These are phyloP conservation scores for Misopates orontium DNA, from an alignment of 257 asterid species.

Conservation along the genomic window DNA sequence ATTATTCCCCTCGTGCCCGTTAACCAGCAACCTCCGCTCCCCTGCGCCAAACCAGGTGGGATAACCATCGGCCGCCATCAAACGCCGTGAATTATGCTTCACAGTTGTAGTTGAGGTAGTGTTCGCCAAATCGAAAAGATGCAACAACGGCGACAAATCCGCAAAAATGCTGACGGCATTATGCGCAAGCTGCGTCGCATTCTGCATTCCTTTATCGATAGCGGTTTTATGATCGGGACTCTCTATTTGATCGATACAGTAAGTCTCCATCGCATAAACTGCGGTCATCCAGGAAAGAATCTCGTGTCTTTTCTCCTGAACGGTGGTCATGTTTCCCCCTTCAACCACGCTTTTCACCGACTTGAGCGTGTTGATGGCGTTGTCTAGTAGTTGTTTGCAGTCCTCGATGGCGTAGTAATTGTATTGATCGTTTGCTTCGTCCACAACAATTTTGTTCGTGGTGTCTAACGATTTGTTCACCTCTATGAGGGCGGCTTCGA, in stretches of 20 bases:
- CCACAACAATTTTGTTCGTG: conserved; percentile 25
- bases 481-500: conserved; percentile 41
- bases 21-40: conserved; percentile 56
- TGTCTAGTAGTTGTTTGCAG: conserved; percentile 55
- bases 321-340: conserved; percentile 34
- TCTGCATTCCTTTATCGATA: conserved; percentile 40
- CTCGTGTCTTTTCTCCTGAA: conserved; percentile 42
- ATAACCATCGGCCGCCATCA: conserved; percentile 32
- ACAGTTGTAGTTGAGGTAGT: not conserved
- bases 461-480: conserved; percentile 36
- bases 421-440: conserved; percentile 36
- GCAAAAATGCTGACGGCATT: conserved; percentile 65
- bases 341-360: conserved; percentile 37
- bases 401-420: conserved; percentile 50
- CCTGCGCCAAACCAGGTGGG: conserved; percentile 59
- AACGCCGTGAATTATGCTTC: conserved; percentile 29
- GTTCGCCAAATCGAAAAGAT: conserved; percentile 42
- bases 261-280: conserved; percentile 40
- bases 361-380: conserved; percentile 47
- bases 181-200: conserved; percentile 56
- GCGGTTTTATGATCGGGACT: conserved; percentile 44
- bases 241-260: conserved; percentile 47
- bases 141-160: conserved; percentile 36
- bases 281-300: conserved; percentile 59
- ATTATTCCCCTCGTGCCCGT: not conserved